Evolutionary conservation across 768 basidiomycete species (phyloP).

Genomic region (Rhizopogon salebrosus): DNA sequence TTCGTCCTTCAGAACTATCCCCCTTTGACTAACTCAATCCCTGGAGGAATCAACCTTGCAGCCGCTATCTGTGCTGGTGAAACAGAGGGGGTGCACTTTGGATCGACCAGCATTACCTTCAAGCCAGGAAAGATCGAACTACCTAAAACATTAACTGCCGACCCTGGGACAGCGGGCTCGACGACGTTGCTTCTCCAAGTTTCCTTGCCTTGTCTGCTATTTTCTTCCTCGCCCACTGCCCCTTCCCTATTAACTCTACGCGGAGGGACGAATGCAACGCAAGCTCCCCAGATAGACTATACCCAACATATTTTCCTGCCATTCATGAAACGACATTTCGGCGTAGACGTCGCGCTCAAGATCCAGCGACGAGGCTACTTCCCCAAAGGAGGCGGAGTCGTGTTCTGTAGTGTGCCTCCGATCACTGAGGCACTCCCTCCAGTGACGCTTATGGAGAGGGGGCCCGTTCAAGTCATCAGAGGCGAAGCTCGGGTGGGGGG

Average conservation of each 20-base stretch:
- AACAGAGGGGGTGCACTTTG: constrained; percentile 49
- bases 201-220: constrained; percentile 63
- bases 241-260: constrained; percentile 48
- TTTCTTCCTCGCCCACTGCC: constrained; percentile 29
- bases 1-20: neutral
- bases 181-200: constrained; percentile 69
- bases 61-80: constrained; percentile 53
- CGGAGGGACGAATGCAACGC: constrained; percentile 69
- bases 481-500: constrained; percentile 66
- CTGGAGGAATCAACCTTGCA: constrained; percentile 58
- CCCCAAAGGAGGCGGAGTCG: constrained; percentile 68
- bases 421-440: constrained; percentile 36
- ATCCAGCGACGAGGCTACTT: constrained; percentile 62
- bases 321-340: constrained; percentile 57
- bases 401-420: constrained; percentile 35
- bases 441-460: constrained; percentile 52
- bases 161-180: constrained; percentile 62
- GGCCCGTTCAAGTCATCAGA: constrained; percentile 41
- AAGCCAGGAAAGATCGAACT: constrained; percentile 40
- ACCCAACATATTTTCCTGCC: constrained; percentile 61
- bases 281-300: constrained; percentile 77
- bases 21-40: neutral
- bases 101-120: constrained; percentile 53
- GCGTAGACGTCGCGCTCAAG: constrained; percentile 36
- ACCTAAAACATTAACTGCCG: constrained; percentile 38